Conservation (phyloP, 2,329 filamentous ascomycete species). For the Ilyonectria sp. region DNA sequence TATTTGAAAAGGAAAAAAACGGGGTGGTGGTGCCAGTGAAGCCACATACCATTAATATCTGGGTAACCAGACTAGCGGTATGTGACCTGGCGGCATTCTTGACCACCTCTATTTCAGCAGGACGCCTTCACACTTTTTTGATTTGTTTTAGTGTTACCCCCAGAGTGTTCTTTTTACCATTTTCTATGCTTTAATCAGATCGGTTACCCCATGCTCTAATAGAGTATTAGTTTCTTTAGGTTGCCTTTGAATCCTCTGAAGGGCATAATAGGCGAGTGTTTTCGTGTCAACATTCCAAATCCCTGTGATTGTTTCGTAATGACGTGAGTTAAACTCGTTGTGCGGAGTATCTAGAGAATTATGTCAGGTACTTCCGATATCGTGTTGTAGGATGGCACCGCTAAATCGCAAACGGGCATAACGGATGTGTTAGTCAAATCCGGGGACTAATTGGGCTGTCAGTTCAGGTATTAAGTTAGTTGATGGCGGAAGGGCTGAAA, state of each 20-base stretch:
- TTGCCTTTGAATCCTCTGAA: conserved; percentile 41
- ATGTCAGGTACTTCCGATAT: no score
- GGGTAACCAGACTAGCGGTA: conserved; percentile 10
- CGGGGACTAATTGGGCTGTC: no score
- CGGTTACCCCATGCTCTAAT: conserved; percentile 52
- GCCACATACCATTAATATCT: conserved; percentile 11
- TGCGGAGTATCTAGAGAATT: background rate
- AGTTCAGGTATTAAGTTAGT: no score
- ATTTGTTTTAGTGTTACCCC: conserved; percentile 57
- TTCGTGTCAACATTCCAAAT: background rate
- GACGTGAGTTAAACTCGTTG: background rate
- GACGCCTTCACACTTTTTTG: conserved; percentile 48
- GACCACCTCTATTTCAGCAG: conserved; percentile 31
- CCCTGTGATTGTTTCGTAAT: background rate
- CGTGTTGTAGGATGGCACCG: background rate
- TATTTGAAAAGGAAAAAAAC: conserved; percentile 25
- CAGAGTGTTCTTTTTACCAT: conserved; percentile 52
- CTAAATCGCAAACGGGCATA: background rate
- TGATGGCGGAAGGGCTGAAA: no score
- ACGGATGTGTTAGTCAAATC: no score
- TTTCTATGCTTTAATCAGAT: conserved; percentile 58
- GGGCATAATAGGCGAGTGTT: conserved; percentile 29
- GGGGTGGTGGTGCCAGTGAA: conserved; percentile 26
- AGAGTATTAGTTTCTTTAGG: conserved; percentile 50
- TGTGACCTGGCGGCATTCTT: conserved; percentile 24